These are phyloP conservation scores for Epichloe elymi DNA, from an alignment of 2,329 filamentous ascomycete species.

Conservation along the genomic window DNA sequence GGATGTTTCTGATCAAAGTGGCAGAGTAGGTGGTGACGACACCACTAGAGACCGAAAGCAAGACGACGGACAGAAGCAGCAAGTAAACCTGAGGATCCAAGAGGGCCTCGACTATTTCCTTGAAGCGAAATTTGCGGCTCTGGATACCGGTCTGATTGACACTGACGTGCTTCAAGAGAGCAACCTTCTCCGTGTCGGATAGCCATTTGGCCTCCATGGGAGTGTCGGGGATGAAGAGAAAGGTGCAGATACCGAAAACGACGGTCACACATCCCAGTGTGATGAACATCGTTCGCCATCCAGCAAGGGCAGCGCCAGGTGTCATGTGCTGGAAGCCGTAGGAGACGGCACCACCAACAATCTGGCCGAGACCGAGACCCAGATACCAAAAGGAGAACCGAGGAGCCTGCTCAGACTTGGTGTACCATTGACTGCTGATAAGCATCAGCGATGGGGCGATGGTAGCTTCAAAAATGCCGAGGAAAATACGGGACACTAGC, in stretches of 20 bases:
- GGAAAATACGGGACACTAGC: constrained; percentile 41
- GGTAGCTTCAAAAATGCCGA: constrained; percentile 48
- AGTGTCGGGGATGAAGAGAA: constrained; percentile 25
- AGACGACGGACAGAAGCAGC: constrained; percentile 32
- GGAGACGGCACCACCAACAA: constrained; percentile 51
- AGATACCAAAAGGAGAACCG: constrained; percentile 49
- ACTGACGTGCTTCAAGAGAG: constrained; percentile 38
- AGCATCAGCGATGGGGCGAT: constrained; percentile 48
- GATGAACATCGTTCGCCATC: constrained; percentile 60
- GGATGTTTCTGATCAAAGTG: constrained; percentile 35
- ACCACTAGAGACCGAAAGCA: constrained; percentile 38
- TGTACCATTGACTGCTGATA: constrained; percentile 47
- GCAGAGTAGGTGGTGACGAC: constrained; percentile 42
- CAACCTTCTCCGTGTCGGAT: constrained; percentile 33
- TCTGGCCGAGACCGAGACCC: constrained; percentile 46
- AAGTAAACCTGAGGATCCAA: constrained; percentile 39
- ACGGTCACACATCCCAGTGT: constrained; percentile 43
- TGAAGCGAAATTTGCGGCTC: constrained; percentile 37
- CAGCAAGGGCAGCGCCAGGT: constrained; percentile 40
- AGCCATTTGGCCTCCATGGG: constrained; percentile 34
- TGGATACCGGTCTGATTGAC: constrained; percentile 46
- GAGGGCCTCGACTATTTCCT: constrained; percentile 39
- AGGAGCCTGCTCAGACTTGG: constrained; percentile 47
- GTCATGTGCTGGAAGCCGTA: constrained; percentile 43
- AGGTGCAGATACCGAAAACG: constrained; percentile 18